Evolutionary conservation across 169 alveolate genomes (phyloP).

Genomic region (Cyclospora cayetanensis): DNA sequence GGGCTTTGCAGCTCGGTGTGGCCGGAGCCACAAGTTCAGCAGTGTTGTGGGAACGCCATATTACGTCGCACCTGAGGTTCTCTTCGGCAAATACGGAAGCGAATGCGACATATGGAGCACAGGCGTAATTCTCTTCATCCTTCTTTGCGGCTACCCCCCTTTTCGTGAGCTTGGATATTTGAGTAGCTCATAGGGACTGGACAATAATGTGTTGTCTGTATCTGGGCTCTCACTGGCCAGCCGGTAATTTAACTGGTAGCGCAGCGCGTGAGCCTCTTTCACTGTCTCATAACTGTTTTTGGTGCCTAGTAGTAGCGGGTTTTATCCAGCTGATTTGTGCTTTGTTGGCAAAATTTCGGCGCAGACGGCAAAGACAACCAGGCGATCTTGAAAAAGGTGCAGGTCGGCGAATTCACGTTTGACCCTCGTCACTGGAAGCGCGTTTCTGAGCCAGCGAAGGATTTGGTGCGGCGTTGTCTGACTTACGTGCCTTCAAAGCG

Average conservation of each 20-base stretch:
- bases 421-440: slow-evolving; percentile 84
- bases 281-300: too few species aligned
- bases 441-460: slow-evolving; percentile 91
- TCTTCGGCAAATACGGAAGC: slow-evolving; percentile 92
- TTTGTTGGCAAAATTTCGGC: slow-evolving; percentile 73
- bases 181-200: too few species aligned
- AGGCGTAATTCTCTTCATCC: slow-evolving; percentile 89
- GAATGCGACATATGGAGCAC: slow-evolving; percentile 95
- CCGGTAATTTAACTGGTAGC: too few species aligned
- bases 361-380: slow-evolving; percentile 88
- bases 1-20: slow-evolving; percentile 93
- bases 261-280: too few species aligned
- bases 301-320: too few species aligned
- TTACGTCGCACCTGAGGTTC: slow-evolving; percentile 97
- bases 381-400: slow-evolving; percentile 82
- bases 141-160: slow-evolving; percentile 89
- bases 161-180: slow-evolving; percentile 83
- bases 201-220: too few species aligned
- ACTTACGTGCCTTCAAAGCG: slow-evolving; percentile 90
- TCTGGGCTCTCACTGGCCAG: too few species aligned
- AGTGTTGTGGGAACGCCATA: slow-evolving; percentile 95
- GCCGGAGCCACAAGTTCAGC: slow-evolving; percentile 86
- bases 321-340: too few species aligned
- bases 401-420: slow-evolving; percentile 78
- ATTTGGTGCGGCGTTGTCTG: slow-evolving; percentile 88